Evolutionary conservation across 2,329 filamentous ascomycete genomes (phyloP).

Genomic region (Ascochyta koolunga): DNA sequence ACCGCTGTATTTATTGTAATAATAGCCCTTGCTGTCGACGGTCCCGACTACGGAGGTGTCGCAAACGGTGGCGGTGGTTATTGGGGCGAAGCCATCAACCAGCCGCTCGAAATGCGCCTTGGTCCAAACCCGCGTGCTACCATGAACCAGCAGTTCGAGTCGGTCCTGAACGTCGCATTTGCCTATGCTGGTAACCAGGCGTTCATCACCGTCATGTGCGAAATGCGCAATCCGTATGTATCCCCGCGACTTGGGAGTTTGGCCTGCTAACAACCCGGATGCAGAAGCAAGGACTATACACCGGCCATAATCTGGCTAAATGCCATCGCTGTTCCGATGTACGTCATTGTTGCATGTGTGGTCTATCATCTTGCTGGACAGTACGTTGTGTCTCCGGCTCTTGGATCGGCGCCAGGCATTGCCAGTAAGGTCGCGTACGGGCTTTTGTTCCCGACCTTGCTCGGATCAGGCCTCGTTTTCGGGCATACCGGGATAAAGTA

Average conservation of each 20-base stretch:
- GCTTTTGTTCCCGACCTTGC: slow-evolving; percentile 69
- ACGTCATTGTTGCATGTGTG: slow-evolving; percentile 65
- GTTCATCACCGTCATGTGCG: slow-evolving; percentile 69
- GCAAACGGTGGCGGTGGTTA: slow-evolving; percentile 8
- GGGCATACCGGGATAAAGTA: slow-evolving; percentile 70
- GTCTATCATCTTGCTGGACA: slow-evolving; percentile 69
- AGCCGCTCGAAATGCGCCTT: slow-evolving; percentile 12
- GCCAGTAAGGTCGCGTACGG: slow-evolving; percentile 69
- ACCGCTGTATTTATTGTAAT: slow-evolving; percentile 42
- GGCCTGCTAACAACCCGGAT: neutral
- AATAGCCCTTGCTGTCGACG: slow-evolving; percentile 6
- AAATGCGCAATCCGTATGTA: slow-evolving; percentile 58
- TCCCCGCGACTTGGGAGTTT: slow-evolving; percentile 52
- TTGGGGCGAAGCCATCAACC: slow-evolving; percentile 7
- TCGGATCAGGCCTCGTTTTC: slow-evolving; percentile 72
- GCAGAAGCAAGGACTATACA: slow-evolving; percentile 11
- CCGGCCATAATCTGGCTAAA: slow-evolving; percentile 13
- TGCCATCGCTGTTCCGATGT: slow-evolving; percentile 62
- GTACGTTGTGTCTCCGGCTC: slow-evolving; percentile 65
- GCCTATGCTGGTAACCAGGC: slow-evolving; percentile 57
- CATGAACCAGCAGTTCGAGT: slow-evolving; percentile 12
- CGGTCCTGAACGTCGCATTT: slow-evolving; percentile 66
- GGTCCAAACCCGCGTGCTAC: slow-evolving; percentile 5
- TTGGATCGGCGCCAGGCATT: slow-evolving; percentile 62
- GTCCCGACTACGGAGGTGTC: slow-evolving; percentile 4